phyloP scores from a whole-genome alignment of 1,284 basidiomycete species.

The Boletus holoroseus region DNA sequence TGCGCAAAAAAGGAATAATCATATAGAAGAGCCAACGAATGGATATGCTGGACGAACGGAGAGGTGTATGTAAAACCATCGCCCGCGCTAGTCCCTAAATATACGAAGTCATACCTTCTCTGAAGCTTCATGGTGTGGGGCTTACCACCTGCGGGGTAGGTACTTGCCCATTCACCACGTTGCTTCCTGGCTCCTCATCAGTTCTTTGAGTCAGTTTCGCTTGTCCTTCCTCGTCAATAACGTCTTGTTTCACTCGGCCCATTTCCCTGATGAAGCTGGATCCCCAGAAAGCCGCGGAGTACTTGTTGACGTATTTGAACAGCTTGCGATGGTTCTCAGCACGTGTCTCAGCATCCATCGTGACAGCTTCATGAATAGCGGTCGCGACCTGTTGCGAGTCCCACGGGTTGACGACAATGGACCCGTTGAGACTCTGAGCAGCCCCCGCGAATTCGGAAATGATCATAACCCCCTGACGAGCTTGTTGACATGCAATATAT shows the following conservation, averaged over 20 bases:
- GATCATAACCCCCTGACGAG: slow-evolving; percentile 93
- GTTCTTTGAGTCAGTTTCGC: slow-evolving; percentile 20
- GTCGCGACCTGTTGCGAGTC: slow-evolving; percentile 94
- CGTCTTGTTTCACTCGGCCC: slow-evolving; percentile 47
- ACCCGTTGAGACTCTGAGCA: slow-evolving; percentile 91
- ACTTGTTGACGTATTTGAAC: slow-evolving; percentile 93
- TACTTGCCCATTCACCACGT: slow-evolving; percentile 29
- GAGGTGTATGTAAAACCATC: slow-evolving; percentile 23
- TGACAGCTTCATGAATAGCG: slow-evolving; percentile 91
- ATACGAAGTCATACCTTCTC: slow-evolving; percentile 32
- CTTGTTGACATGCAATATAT: slow-evolving; percentile 94
- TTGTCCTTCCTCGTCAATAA: slow-evolving; percentile 39
- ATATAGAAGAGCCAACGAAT: slow-evolving; percentile 36
- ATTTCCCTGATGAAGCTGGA: slow-evolving; percentile 86
- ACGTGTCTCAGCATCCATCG: slow-evolving; percentile 75
- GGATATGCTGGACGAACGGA: slow-evolving; percentile 27
- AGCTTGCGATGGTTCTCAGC: slow-evolving; percentile 93
- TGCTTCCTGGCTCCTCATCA: slow-evolving; percentile 28
- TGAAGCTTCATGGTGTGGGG: slow-evolving; percentile 31
- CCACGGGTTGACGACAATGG: slow-evolving; percentile 94
- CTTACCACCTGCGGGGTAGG: slow-evolving; percentile 35
- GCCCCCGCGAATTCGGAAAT: slow-evolving; percentile 98
- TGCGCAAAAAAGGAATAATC: slow-evolving; percentile 37
- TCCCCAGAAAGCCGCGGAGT: slow-evolving; percentile 91
- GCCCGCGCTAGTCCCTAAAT: slow-evolving; percentile 27